phyloP scores from a whole-genome alignment of 2,329 filamentous ascomycete genomes.

The Botrytis byssoidea region DNA sequence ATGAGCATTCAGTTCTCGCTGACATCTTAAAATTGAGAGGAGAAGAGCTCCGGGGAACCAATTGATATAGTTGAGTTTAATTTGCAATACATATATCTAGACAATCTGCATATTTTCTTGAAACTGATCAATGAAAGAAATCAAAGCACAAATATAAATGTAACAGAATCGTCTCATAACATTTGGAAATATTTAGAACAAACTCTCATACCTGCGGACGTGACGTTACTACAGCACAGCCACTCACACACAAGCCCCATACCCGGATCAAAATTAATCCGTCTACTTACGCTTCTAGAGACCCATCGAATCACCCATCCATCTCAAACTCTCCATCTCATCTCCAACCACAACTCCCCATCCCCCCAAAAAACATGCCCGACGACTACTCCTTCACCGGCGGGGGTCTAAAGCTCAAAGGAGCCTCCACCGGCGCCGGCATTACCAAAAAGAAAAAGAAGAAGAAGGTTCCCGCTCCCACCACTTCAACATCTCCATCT shows the following conservation, averaged over 20 bases:
- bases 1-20: not conserved
- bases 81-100: not conserved
- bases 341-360: not conserved
- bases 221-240: not conserved
- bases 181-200: not conserved
- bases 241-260: not conserved
- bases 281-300: not conserved
- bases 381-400: conserved; percentile 71
- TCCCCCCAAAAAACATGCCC: conserved; percentile 53
- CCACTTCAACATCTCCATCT: conserved; percentile 7
- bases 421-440: conserved; percentile 59
- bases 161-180: not conserved
- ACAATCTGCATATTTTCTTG: not conserved
- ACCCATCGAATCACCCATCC: not conserved
- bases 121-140: not conserved
- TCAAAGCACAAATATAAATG: accelerated
- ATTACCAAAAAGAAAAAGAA: conserved; percentile 64
- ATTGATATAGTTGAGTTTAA: not conserved
- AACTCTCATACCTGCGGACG: not conserved
- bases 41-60: not conserved
- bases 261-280: not conserved
- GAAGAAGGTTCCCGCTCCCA: conserved; percentile 38
- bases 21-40: not conserved
- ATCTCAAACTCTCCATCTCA: not conserved
- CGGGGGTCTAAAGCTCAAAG: conserved; percentile 83